Evolutionary conservation across 148 eudicot species (phyloP).

Genomic region (Limonium bicolor): DNA sequence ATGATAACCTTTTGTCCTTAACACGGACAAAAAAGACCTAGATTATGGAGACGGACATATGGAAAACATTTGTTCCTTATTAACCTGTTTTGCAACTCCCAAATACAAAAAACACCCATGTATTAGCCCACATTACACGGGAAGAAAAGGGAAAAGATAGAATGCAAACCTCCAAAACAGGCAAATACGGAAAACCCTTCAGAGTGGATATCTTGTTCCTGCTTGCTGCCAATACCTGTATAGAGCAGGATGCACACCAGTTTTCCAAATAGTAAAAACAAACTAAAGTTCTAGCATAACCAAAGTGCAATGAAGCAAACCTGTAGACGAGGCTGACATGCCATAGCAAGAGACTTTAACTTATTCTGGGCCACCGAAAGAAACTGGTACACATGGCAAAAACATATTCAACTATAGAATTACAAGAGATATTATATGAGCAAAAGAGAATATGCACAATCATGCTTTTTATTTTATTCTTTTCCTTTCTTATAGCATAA

Average conservation of each 20-base stretch:
- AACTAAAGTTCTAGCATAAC: not conserved
- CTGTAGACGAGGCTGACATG: conserved; percentile 98
- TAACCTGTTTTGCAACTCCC: too few relatives aligned
- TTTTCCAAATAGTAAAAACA: not conserved
- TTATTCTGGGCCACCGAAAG: conserved; percentile 94
- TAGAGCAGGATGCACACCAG: conserved; percentile 1
- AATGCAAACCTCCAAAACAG: conserved; percentile 74
- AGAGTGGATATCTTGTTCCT: conserved; percentile 81
- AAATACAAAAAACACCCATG: not conserved
- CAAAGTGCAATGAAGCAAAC: conserved; percentile 28
- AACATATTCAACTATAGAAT: not conserved
- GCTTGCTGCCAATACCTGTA: conserved; percentile 95
- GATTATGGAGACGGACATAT: too few relatives aligned
- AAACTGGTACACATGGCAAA: conserved; percentile 35
- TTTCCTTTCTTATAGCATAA: too few relatives aligned
- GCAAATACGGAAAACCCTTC: conserved; percentile 82
- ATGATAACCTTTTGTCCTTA: too few relatives aligned
- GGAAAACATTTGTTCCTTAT: too few relatives aligned
- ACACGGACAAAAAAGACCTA: too few relatives aligned
- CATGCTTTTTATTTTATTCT: too few relatives aligned
- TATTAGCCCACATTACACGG: not conserved
- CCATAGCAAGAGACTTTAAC: conserved; percentile 90
- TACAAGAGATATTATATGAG: not conserved
- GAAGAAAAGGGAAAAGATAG: not conserved
- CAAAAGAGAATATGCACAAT: not conserved